Evolutionary conservation across 208 protist genomes (phyloP), one percentile per base, ranked within the genome.

Genomic region (Balamuthia mandrillaris): DNA sequence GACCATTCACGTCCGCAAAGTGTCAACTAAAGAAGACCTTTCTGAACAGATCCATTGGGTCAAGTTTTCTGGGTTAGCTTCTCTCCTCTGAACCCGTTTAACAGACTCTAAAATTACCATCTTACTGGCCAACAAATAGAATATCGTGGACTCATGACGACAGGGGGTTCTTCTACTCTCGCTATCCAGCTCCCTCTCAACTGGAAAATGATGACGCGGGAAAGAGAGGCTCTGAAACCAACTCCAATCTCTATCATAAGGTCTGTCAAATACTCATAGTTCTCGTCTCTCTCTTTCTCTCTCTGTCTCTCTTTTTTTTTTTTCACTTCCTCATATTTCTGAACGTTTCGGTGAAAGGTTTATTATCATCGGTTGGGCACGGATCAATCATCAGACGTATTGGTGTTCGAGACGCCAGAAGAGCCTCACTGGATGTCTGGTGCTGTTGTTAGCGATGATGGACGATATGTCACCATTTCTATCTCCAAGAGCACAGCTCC

Each of bases 141-240:
- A 74, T 82, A 10, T 12, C 3, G 4, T 91, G 87, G 84, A 35
- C 74, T 39, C 3, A 79, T 10, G 37, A 89, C 24, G 90, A 92
- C n/a, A 44, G 0, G 16, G 90, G 90, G 14, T 91, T 92, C 42
- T 29, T 92, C 33, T 90, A 90, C 49, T 24, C 87, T n/a, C 24
- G 86, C 12, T 90, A 88, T 81, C 84, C 84, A 66, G 24, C 86
- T 52, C 49, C 42, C 58, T 39, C 47, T 66, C 33, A 24, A 31
- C 7, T 0, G 3, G 9, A 21, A 21, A 42, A 3, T 42, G 51
- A 33, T 7, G 7, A n/a, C 24, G n/a, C n/a, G n/a, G n/a, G n/a
- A n/a, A 74, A 87, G 2, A 66, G 63, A 21, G 87, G 87, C 21
- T 87, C 61, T 24, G 87, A 87, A 24, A 68, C 49, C 0, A 74